Conservation (phyloP, 208 protist genomes). For the Leishmania gerbilli region DNA sequence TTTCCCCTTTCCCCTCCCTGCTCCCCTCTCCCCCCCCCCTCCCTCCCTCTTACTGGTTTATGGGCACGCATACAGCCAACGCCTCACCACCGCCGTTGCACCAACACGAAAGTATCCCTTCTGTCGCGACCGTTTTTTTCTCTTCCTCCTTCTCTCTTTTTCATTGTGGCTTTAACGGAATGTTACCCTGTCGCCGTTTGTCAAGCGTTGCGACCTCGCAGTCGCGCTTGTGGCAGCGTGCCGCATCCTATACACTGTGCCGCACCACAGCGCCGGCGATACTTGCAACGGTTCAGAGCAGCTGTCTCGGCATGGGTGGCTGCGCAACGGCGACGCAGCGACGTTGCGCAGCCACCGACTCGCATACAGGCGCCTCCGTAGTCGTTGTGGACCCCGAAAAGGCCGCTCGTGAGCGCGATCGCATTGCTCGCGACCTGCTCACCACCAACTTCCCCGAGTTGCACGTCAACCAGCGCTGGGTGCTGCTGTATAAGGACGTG, state of each 20-base stretch:
- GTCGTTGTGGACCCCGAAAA: constrained; percentile 57
- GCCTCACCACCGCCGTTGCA: not conserved
- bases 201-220: not conserved
- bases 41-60: not conserved
- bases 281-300: not conserved
- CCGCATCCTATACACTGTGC: not conserved
- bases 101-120: not conserved
- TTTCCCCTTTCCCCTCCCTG: not conserved
- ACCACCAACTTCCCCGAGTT: constrained; percentile 46
- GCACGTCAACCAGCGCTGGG: constrained; percentile 25
- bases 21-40: not conserved
- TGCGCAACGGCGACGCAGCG: constrained; percentile 15
- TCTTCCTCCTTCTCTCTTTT: not conserved
- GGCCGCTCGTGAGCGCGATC: constrained; percentile 67
- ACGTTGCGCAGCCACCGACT: constrained; percentile 32
- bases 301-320: not conserved
- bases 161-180: not conserved
- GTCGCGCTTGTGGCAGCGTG: not conserved
- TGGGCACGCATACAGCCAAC: not conserved
- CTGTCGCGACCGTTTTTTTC: not conserved
- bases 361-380: constrained; percentile 49
- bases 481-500: constrained; percentile 50
- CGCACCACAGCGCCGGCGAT: constrained; percentile 5
- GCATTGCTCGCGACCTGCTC: constrained; percentile 60
- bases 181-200: constrained; percentile 3